These are phyloP conservation scores for Zygoascus tannicola DNA, from an alignment of 805 yeast species.

Conservation along the genomic window DNA sequence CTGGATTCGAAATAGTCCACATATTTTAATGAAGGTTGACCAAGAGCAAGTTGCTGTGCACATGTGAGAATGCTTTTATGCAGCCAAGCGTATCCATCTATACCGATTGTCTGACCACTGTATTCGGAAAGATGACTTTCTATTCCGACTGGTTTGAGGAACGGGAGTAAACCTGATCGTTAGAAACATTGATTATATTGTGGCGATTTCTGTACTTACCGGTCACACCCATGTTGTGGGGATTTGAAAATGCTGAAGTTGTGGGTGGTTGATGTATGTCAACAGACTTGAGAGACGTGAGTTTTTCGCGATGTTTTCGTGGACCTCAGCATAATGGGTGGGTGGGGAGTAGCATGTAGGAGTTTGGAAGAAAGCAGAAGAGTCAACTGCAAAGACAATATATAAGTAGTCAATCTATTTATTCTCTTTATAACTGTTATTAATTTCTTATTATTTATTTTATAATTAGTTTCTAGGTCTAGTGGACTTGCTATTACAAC, in stretches of 20 bases:
- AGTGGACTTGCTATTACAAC: too few relatives aligned
- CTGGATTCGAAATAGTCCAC: conserved; percentile 59
- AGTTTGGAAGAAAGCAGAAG: too few relatives aligned
- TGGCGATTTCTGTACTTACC: conserved; percentile 10
- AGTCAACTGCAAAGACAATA: too few relatives aligned
- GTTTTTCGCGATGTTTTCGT: not conserved
- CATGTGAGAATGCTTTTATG: conserved; percentile 80
- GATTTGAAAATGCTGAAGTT: not conserved
- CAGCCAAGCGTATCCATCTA: conserved; percentile 97
- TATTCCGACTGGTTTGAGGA: conserved; percentile 60
- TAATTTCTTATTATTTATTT: too few relatives aligned
- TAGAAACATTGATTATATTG: not conserved
- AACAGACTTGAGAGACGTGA: too few relatives aligned
- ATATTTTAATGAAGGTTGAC: conserved; percentile 49
- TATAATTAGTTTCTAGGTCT: too few relatives aligned
- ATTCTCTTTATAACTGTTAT: too few relatives aligned
- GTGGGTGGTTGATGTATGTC: not conserved
- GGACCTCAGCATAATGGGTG: too few relatives aligned
- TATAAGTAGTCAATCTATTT: too few relatives aligned
- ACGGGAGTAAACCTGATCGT: conserved; percentile 2
- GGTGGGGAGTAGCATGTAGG: too few relatives aligned
- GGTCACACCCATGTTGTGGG: conserved; percentile 15
- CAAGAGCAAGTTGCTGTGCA: conserved; percentile 70
- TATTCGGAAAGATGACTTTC: conserved; percentile 48
- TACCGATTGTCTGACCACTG: conserved; percentile 69